Evolutionary conservation across 2,329 filamentous ascomycete species (phyloP).

Genomic region (Colletotrichum spinosum): DNA sequence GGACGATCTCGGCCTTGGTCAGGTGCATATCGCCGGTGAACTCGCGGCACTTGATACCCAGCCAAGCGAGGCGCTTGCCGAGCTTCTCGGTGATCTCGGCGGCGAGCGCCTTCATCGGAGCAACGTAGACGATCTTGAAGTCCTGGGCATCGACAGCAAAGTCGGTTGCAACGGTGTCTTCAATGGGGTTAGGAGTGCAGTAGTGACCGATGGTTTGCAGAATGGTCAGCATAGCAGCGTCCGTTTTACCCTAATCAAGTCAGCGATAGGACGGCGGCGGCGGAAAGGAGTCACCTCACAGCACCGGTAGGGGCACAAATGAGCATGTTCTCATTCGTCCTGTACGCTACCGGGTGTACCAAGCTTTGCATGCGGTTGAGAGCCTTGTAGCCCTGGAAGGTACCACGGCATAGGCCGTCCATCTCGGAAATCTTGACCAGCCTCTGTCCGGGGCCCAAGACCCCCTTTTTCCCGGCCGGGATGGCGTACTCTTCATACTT

Average conservation of each 20-base stretch:
- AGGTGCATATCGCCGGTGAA: slow-evolving; percentile 99
- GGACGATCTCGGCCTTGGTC: slow-evolving; percentile 93
- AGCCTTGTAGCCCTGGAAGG: slow-evolving; percentile 92
- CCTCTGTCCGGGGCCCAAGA: slow-evolving; percentile 76
- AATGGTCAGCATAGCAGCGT: slow-evolving; percentile 96
- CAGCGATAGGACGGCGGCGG: slow-evolving; percentile 11
- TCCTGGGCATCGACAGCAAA: slow-evolving; percentile 87
- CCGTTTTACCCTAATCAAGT: slow-evolving; percentile 82
- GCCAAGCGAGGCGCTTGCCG: slow-evolving; percentile 90
- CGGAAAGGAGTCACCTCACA: slow-evolving; percentile 54
- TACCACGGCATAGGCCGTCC: slow-evolving; percentile 89
- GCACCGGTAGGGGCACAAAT: slow-evolving; percentile 98
- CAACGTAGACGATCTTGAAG: slow-evolving; percentile 99
- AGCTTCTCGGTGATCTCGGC: slow-evolving; percentile 97
- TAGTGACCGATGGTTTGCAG: slow-evolving; percentile 92
- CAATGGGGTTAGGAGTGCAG: slow-evolving; percentile 80
- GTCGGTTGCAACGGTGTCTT: slow-evolving; percentile 77
- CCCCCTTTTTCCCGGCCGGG: slow-evolving; percentile 84
- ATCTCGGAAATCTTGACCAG: slow-evolving; percentile 84
- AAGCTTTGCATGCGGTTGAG: slow-evolving; percentile 99
- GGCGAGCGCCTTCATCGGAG: slow-evolving; percentile 97
- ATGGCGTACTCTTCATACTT: slow-evolving; percentile 93
- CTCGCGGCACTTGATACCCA: slow-evolving; percentile 91
- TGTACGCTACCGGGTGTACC: slow-evolving; percentile 94
- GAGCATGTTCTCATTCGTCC: slow-evolving; percentile 97